phyloP scores from a whole-genome alignment of 208 protist species.

The Lotmaria passim region DNA sequence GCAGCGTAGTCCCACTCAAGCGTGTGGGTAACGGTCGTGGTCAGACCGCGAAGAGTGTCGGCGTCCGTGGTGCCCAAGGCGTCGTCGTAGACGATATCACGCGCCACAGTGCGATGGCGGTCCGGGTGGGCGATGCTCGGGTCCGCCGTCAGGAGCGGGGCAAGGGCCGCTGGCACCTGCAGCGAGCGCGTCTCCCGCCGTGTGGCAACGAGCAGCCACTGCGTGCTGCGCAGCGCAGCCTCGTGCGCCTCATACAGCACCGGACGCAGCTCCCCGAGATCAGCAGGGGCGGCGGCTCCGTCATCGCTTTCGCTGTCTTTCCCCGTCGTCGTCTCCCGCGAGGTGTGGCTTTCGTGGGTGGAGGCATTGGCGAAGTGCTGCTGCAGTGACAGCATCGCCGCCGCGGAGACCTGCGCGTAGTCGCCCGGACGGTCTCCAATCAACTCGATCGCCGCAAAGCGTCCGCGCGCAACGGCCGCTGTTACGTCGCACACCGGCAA shows the following conservation, averaged over 20 bases:
- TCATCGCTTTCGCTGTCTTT: not conserved
- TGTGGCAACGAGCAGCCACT: slow-evolving; percentile 62
- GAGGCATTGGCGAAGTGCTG: not conserved
- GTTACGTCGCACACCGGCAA: slow-evolving; percentile 49
- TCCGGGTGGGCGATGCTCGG: slow-evolving; percentile 73
- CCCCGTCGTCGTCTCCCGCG: not conserved
- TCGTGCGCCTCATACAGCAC: slow-evolving; percentile 69
- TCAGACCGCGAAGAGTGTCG: not conserved
- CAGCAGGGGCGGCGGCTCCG: not conserved
- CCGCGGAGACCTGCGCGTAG: slow-evolving; percentile 54
- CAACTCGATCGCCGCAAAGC: slow-evolving; percentile 73
- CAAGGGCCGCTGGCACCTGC: slow-evolving; percentile 61
- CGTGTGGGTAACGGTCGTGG: slow-evolving; percentile 4
- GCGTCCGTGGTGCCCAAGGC: not conserved
- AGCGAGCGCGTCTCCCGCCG: slow-evolving; percentile 48
- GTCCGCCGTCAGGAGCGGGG: slow-evolving; percentile 73
- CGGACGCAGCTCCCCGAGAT: slow-evolving; percentile 47
- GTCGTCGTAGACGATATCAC: slow-evolving; percentile 30
- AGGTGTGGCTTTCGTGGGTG: not conserved
- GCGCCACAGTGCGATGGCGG: slow-evolving; percentile 40
- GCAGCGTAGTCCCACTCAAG: slow-evolving; percentile 44
- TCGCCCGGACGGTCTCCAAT: slow-evolving; percentile 81
- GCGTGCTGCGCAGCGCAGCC: slow-evolving; percentile 40
- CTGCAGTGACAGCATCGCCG: slow-evolving; percentile 48
- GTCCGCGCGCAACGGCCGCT: slow-evolving; percentile 58